Conservation (phyloP, 2,329 filamentous ascomycete genomes). For the Cucurbitaria berberidis region DNA sequence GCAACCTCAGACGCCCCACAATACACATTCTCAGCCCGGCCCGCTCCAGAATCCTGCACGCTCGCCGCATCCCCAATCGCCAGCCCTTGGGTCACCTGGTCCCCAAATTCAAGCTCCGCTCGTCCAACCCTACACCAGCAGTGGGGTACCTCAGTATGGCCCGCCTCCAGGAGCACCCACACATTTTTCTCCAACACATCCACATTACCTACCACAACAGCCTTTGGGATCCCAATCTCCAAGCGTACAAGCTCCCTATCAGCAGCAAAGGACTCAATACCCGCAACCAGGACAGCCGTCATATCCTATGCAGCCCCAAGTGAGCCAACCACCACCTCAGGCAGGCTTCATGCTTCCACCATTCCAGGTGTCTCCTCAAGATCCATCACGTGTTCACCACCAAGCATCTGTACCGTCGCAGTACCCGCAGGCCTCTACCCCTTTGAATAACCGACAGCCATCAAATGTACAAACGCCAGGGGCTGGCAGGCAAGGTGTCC, state of each 20-base stretch:
- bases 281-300: conserved; percentile 37
- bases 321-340: conserved; percentile 49
- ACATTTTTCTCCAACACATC: conserved; percentile 38
- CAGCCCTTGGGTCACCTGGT: conserved; percentile 45
- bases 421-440: conserved; percentile 39
- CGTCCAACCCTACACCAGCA: conserved; percentile 29
- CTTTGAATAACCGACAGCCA: conserved; percentile 25
- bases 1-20: conserved; percentile 24
- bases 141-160: conserved; percentile 34
- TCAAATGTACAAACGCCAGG: conserved; percentile 22
- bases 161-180: conserved; percentile 33
- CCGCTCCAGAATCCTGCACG: conserved; percentile 22
- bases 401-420: conserved; percentile 34
- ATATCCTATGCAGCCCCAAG: conserved; percentile 39
- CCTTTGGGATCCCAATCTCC: conserved; percentile 42
- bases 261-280: conserved; percentile 42
- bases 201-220: conserved; percentile 33
- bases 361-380: conserved; percentile 55
- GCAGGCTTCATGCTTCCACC: conserved; percentile 56
- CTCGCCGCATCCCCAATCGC: conserved; percentile 41
- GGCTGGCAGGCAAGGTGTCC: conserved; percentile 19
- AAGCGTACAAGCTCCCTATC: conserved; percentile 35
- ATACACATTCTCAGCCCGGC: conserved; percentile 31
- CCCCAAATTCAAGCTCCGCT: conserved; percentile 41
- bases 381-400: conserved; percentile 48